phyloP scores from a whole-genome alignment of 108 stramenopile genomes.

The Skeletonema costatum region DNA sequence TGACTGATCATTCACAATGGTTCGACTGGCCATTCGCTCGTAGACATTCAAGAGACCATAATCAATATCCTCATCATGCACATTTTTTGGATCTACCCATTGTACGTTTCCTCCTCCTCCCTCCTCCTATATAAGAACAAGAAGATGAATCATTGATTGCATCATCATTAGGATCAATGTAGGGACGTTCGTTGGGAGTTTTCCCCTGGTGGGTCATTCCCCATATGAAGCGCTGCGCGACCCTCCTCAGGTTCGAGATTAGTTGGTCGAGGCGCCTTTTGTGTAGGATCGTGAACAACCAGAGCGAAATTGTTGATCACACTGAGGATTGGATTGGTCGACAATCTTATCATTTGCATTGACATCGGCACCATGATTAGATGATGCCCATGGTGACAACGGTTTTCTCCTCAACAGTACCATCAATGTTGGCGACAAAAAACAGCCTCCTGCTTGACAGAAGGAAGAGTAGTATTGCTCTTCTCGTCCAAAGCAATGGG shows the following conservation, averaged over 20 bases:
- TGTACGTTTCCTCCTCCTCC: neutral
- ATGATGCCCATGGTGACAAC: neutral
- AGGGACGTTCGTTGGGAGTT: neutral
- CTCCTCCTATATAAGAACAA: neutral
- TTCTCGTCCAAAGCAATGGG: constrained; percentile 7
- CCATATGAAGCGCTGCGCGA: neutral
- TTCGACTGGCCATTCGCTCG: neutral
- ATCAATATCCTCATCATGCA: neutral
- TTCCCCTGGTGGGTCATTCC: neutral
- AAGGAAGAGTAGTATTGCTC: neutral
- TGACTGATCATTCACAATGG: neutral
- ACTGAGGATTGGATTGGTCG: neutral
- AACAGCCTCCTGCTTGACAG: neutral
- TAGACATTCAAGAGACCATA: neutral
- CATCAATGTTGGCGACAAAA: neutral
- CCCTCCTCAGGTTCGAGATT: neutral
- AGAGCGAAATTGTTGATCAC: neutral
- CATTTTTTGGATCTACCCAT: neutral
- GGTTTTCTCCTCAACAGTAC: neutral
- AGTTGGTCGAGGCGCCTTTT: neutral
- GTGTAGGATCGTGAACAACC: neutral
- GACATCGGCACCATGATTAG: neutral
- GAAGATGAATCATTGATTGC: neutral
- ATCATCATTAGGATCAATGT: neutral
- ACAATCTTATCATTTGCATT: neutral